These are phyloP conservation scores for Chimonanthus salicifolius DNA, from an alignment of 164 flowering plant species.

Conservation along the genomic window DNA sequence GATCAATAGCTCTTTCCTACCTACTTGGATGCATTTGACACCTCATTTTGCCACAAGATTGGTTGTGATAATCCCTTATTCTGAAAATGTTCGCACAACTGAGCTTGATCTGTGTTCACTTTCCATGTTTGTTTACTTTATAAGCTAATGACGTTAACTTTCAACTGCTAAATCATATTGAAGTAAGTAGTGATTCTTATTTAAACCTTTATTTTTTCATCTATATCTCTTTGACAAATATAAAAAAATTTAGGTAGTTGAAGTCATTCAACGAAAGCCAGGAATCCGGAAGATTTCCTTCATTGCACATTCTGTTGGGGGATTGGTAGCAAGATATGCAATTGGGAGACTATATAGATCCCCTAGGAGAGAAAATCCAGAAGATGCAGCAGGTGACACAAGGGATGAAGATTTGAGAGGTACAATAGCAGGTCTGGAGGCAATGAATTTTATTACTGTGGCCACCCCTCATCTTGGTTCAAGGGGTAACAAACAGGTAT, in stretches of 20 bases:
- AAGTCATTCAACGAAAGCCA: conserved; percentile 54
- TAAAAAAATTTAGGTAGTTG: conserved; percentile 45
- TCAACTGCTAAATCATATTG: no score
- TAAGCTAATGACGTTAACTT: no score
- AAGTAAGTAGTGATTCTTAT: no score
- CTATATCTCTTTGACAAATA: not conserved
- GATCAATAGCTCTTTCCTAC: no score
- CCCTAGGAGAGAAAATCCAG: conserved; percentile 20
- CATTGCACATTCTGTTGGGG: conserved; percentile 92
- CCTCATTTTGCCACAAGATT: not conserved
- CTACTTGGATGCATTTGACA: not conserved
- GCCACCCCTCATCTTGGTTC: conserved; percentile 99
- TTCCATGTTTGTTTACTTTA: no score
- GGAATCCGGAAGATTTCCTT: conserved; percentile 68
- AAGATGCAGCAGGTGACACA: conserved; percentile 17
- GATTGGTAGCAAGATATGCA: conserved; percentile 89
- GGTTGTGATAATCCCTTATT: not conserved
- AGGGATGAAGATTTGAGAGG: conserved; percentile 35
- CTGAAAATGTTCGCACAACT: not conserved
- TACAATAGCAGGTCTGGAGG: conserved; percentile 78
- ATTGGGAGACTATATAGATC: conserved; percentile 78
- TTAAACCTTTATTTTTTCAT: no score
- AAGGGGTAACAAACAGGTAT: conserved; percentile 94
- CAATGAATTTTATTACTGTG: conserved; percentile 86
- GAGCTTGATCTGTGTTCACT: not conserved